A percentile compares a stretch with the other conserved stretches of the same genome.
These are phyloP conservation scores for Aspergillus neoniger DNA, from an alignment of 2,329 filamentous ascomycete genomes.

Conservation along the genomic window DNA sequence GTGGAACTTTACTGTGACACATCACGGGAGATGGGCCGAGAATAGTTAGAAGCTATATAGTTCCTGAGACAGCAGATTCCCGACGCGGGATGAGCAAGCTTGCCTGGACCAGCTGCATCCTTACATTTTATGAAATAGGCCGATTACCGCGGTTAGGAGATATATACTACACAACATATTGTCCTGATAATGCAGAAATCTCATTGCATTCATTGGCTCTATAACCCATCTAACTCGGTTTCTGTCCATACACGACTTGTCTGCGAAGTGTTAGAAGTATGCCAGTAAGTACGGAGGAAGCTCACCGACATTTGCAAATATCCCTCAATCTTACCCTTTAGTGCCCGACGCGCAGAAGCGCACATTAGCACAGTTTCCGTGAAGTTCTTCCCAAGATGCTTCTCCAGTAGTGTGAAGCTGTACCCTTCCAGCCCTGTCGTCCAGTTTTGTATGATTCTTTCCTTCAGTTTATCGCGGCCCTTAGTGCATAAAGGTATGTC, in stretches of 20 bases:
- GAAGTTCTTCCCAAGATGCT: neutral
- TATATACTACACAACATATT: too few relatives aligned
- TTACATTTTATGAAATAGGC: too few relatives aligned
- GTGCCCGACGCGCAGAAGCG: neutral
- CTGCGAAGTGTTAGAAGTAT: neutral
- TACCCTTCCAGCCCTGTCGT: neutral
- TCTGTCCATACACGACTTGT: neutral
- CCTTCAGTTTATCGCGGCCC: neutral
- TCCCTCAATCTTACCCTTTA: neutral
- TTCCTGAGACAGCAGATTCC: too few relatives aligned
- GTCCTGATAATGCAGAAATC: too few relatives aligned
- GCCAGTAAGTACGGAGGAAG: too few relatives aligned
- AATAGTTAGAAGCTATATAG: too few relatives aligned
- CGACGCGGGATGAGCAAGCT: too few relatives aligned
- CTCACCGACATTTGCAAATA: neutral
- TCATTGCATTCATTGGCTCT: too few relatives aligned
- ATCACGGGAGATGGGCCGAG: too few relatives aligned
- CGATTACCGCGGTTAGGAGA: too few relatives aligned
- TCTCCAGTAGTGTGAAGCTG: neutral
- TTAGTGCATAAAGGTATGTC: neutral
- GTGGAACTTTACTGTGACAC: too few relatives aligned
- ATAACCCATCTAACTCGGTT: neutral
- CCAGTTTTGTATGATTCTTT: neutral
- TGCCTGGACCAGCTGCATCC: too few relatives aligned
- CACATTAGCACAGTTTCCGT: neutral